Evolutionary conservation across 305 asterid species (phyloP).

Genomic region (Rubia balearica): DNA sequence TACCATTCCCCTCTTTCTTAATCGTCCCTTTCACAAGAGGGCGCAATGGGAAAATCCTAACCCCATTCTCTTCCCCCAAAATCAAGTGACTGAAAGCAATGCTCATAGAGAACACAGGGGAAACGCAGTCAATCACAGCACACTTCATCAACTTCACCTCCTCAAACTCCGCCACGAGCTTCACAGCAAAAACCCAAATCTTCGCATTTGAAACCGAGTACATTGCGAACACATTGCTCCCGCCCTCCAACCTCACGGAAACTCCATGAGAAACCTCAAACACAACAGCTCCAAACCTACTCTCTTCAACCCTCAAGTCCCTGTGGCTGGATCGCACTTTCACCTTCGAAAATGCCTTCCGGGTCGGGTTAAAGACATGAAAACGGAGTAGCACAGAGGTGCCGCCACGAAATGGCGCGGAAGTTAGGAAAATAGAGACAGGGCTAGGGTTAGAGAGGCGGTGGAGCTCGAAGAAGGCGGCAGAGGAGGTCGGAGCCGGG

Average conservation of each 20-base stretch:
- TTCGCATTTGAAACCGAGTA: slow-evolving; percentile 56
- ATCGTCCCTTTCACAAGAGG: slow-evolving; percentile 53
- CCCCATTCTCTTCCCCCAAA: slow-evolving; percentile 80
- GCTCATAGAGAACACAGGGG: slow-evolving; percentile 50
- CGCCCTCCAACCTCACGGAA: slow-evolving; percentile 56
- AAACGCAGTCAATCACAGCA: slow-evolving; percentile 65
- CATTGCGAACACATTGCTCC: slow-evolving; percentile 53
- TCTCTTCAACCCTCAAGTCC: slow-evolving; percentile 44
- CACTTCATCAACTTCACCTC: slow-evolving; percentile 71
- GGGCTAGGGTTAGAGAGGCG: slow-evolving; percentile 25
- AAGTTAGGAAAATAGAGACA: slow-evolving; percentile 41
- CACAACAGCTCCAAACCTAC: slow-evolving; percentile 38
- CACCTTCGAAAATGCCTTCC: slow-evolving; percentile 29
- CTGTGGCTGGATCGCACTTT: slow-evolving; percentile 42
- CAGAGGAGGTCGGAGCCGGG: slow-evolving; percentile 63
- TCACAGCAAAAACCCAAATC: slow-evolving; percentile 66
- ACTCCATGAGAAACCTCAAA: slow-evolving; percentile 68
- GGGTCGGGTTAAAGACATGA: slow-evolving; percentile 33
- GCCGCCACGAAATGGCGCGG: slow-evolving; percentile 53
- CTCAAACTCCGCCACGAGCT: slow-evolving; percentile 31
- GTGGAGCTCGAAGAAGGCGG: slow-evolving; percentile 60
- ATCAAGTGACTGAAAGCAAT: slow-evolving; percentile 50
- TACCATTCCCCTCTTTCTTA: slow-evolving; percentile 27
- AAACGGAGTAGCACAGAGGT: slow-evolving; percentile 48
- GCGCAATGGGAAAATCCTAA: slow-evolving; percentile 53